Base-by-base conservation (phyloP, 1,139 yeast species). In the Scheffersomyces cryptocercus region DNA sequence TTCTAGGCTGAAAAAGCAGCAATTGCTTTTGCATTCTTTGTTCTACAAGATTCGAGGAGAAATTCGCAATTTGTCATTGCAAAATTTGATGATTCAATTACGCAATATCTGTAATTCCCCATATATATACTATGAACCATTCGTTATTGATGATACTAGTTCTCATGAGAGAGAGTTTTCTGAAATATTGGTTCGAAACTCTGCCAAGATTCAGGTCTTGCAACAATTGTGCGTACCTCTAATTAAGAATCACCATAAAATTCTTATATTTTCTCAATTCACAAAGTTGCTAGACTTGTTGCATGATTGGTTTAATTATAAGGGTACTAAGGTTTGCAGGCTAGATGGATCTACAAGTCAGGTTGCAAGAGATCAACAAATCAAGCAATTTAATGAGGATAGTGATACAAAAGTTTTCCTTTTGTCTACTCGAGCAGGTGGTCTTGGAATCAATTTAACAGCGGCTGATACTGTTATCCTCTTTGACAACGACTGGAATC, bases 401-500 rank as follows among this genome's bases (percentile, higher is more conserved):
- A 50, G 58, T 1, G 50, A 65, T 2, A 64, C 65, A 1, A 59
- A 65, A 35, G 71, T 88, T 0, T 93, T 93, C 53, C 63, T 93
- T 41, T 69, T 93, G 12, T 86, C 96, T 10, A 93, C 99, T 0
- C 75, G 98, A 48, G 93, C 98, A 0, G 99, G 98, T 10, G 98
- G 98, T 0, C 75, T 93, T 28, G 99, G 99, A 2, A 81, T 93
- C 38, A 93, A 93, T 56, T 72, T 93, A 44, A 80, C 85, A 0
- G 81, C 87, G 1, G 97, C 98, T 0, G 97, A 93, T 55, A 85
- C 96, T 0, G 98, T 93, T 1, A 80, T 93, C 3, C 58, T 93
- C 12, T 90, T 88, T 60, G 99, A 93, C 58, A 86, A 88, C 47
- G 98, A 93, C 61, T 91, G 98, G 97, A 93, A 93, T 56, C 99